Percentiles rank a stretch among this genome's conserved stretches.
Evolutionary conservation across 192 early-diverging fungal genomes (phyloP).

Genomic region (Mortierella alpina): DNA sequence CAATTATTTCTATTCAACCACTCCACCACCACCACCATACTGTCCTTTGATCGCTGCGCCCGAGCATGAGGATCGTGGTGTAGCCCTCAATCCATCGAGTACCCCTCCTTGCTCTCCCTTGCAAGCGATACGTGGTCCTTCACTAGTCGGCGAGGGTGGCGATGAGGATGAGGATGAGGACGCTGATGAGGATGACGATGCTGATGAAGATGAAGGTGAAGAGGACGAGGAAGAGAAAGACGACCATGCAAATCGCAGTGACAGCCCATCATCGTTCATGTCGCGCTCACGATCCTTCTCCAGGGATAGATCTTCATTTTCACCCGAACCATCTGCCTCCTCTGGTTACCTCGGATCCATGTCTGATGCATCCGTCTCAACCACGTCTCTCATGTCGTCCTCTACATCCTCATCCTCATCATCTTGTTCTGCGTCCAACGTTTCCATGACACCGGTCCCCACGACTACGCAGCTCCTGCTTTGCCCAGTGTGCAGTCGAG

Average conservation of each 20-base stretch:
- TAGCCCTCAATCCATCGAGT: no score
- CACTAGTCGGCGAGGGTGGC: no score
- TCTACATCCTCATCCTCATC: slow-evolving; percentile 13
- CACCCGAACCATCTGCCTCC: slow-evolving; percentile 8
- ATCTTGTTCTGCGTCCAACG: neutral
- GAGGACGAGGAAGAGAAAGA: slow-evolving; percentile 6
- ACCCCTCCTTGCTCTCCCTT: no score
- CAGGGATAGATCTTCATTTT: slow-evolving; percentile 21
- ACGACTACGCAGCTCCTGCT: slow-evolving; percentile 32
- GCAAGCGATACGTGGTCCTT: no score
- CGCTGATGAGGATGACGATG: no score
- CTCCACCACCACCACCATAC: no score
- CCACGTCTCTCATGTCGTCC: slow-evolving; percentile 13
- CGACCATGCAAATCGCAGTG: slow-evolving; percentile 22
- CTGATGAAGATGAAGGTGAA: no score
- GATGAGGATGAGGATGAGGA: no score
- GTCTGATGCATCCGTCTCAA: slow-evolving; percentile 32
- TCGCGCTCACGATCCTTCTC: slow-evolving; percentile 27
- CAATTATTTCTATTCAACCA: no score
- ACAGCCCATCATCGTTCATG: slow-evolving; percentile 15
- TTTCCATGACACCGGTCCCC: slow-evolving; percentile 11
- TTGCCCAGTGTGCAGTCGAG: slow-evolving; percentile 44
- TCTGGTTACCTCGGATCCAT: slow-evolving; percentile 22
- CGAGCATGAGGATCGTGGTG: no score
- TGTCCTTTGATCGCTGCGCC: no score